phyloP scores from a whole-genome alignment of 2,329 filamentous ascomycete species.

The Botryotinia convoluta region DNA sequence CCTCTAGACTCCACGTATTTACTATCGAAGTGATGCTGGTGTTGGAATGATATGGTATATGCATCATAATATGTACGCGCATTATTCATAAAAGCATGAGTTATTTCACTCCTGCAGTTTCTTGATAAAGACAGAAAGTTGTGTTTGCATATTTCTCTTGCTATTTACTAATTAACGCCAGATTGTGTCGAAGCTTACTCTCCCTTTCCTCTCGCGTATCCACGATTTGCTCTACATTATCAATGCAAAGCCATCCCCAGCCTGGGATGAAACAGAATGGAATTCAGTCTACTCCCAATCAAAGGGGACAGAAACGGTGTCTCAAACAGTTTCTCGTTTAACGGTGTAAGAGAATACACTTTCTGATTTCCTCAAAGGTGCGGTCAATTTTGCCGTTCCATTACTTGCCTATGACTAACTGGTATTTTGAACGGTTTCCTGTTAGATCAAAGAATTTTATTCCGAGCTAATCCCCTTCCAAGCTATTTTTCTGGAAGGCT shows the following conservation, averaged over 20 bases:
- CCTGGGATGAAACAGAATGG: too few relatives aligned
- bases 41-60: background rate
- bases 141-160: background rate
- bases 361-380: background rate
- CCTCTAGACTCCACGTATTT: fast-evolving
- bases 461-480: background rate
- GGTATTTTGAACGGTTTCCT: background rate
- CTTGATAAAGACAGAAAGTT: background rate
- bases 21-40: background rate
- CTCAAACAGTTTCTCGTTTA: too few relatives aligned
- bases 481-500: background rate
- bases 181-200: background rate
- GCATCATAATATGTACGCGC: fast-evolving
- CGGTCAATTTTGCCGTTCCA: background rate
- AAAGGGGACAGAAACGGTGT: background rate
- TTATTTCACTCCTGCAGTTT: background rate
- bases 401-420: background rate
- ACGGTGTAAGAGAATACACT: too few relatives aligned
- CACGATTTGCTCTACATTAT: fast-evolving
- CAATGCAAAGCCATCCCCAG: background rate
- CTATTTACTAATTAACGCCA: background rate
- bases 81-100: background rate
- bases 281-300: fast-evolving
- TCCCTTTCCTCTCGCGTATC: background rate
- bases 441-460: background rate